Percentiles rank a stretch among this genome's conserved stretches.
Evolutionary conservation across 192 early-diverging fungal genomes (phyloP).

Genomic region (Coemansia sp.): DNA sequence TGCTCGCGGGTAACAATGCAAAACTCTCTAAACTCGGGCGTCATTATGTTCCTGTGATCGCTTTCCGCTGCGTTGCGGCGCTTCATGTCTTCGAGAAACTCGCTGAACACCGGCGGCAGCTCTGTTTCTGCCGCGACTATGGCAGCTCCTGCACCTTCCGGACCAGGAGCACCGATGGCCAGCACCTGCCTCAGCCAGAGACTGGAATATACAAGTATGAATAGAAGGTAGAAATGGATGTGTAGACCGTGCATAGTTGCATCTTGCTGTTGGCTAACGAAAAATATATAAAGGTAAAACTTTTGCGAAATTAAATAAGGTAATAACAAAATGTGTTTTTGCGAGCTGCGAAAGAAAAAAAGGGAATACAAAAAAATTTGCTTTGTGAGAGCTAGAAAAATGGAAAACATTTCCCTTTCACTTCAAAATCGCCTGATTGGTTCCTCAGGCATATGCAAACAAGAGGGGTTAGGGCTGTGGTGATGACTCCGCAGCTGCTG

Average conservation of each 20-base stretch:
- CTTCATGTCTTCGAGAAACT: slow-evolving; percentile 49
- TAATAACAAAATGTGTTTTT: background rate
- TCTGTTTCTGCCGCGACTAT: background rate
- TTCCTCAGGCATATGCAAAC: background rate
- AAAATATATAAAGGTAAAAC: background rate
- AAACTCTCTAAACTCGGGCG: slow-evolving; percentile 47
- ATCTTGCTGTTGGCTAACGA: slow-evolving; percentile 3
- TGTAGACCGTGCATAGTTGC: slow-evolving; percentile 13
- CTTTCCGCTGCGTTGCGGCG: slow-evolving; percentile 45
- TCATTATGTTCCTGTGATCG: slow-evolving; percentile 54
- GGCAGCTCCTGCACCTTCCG: background rate
- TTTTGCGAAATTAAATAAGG: background rate
- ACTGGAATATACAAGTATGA: background rate
- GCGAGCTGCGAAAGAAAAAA: background rate
- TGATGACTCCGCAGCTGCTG: too few species aligned
- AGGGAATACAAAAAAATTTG: background rate
- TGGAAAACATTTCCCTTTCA: slow-evolving; percentile 4
- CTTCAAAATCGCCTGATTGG: slow-evolving; percentile 1
- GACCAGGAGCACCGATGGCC: background rate
- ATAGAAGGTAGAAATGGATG: background rate
- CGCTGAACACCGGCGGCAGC: background rate
- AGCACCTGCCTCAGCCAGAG: slow-evolving; percentile 1
- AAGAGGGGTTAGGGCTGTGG: too few species aligned
- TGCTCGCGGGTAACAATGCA: slow-evolving; percentile 49
- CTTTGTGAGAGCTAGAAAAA: background rate